Conservation (phyloP, 2,329 filamentous ascomycete species). For the Beauveria brongniartii region DNA sequence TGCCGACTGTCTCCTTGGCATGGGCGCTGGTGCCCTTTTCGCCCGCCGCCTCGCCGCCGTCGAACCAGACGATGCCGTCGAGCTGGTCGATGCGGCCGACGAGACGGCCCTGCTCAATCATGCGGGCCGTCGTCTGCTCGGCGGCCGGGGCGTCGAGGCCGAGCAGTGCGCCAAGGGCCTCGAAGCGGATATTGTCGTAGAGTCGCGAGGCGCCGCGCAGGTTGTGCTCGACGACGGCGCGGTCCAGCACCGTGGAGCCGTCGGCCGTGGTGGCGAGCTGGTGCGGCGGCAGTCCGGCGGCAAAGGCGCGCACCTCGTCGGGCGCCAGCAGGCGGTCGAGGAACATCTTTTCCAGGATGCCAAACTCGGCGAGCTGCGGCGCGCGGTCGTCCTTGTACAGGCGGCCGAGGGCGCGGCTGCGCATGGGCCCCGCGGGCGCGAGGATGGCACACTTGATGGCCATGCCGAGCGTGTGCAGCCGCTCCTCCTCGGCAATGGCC, state of each 20-base stretch:
- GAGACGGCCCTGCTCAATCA: constrained; percentile 91
- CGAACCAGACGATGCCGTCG: constrained; percentile 79
- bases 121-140: constrained; percentile 83
- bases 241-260: constrained; percentile 85
- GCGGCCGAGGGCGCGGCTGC: constrained; percentile 70
- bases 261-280: constrained; percentile 86
- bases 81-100: constrained; percentile 92
- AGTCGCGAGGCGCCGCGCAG: constrained; percentile 74
- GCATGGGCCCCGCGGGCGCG: constrained; percentile 79
- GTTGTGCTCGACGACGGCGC: constrained; percentile 94
- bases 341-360: constrained; percentile 96
- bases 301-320: constrained; percentile 80
- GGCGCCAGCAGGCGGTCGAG: constrained; percentile 75
- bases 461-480: constrained; percentile 73
- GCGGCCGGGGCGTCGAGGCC: constrained; percentile 73
- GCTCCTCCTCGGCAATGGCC: constrained; percentile 77
- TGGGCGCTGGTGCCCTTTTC: constrained; percentile 56
- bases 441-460: constrained; percentile 89
- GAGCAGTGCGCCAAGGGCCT: constrained; percentile 67
- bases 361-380: constrained; percentile 65
- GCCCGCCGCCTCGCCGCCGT: constrained; percentile 61
- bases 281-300: constrained; percentile 70
- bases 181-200: constrained; percentile 70
- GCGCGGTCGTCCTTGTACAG: constrained; percentile 92
- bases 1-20: constrained; percentile 54